phyloP scores from a whole-genome alignment of 768 basidiomycete species.

The Tulasnella sp. region DNA sequence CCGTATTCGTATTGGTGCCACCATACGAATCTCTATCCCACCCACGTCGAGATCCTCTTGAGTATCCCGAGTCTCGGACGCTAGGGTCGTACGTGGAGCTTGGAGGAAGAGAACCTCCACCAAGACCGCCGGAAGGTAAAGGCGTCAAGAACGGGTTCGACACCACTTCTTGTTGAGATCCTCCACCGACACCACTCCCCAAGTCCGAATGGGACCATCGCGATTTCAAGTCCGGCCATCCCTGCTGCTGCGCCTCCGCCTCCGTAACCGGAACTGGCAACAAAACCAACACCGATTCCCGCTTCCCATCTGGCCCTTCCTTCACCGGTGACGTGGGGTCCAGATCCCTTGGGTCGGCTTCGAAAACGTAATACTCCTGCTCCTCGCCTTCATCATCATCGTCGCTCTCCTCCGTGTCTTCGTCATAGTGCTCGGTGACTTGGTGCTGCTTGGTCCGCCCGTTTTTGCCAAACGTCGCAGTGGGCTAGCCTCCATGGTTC shows the following conservation, averaged over 20 bases:
- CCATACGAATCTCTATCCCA: background rate
- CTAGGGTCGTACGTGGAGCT: background rate
- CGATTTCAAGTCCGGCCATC: background rate
- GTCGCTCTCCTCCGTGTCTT: background rate
- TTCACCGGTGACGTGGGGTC: background rate
- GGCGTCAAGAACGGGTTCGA: constrained; percentile 1
- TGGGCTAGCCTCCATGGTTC: background rate
- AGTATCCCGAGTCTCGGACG: background rate
- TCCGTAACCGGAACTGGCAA: background rate
- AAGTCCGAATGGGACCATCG: background rate
- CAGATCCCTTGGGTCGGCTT: background rate
- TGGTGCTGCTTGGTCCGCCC: background rate
- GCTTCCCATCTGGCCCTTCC: background rate
- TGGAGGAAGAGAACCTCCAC: background rate
- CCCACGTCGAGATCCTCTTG: background rate
- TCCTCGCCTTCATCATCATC: background rate
- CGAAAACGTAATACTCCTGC: constrained; percentile 3
- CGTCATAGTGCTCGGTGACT: background rate
- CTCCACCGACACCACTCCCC: background rate
- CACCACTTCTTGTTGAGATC: background rate
- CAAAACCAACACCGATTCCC: constrained; percentile 13
- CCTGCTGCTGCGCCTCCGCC: background rate
- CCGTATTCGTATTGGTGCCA: background rate
- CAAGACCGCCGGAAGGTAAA: background rate
- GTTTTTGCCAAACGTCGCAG: background rate